Evolutionary conservation across 2,329 filamentous ascomycete genomes (phyloP).

Genomic region (Aspergillus japonicus): DNA sequence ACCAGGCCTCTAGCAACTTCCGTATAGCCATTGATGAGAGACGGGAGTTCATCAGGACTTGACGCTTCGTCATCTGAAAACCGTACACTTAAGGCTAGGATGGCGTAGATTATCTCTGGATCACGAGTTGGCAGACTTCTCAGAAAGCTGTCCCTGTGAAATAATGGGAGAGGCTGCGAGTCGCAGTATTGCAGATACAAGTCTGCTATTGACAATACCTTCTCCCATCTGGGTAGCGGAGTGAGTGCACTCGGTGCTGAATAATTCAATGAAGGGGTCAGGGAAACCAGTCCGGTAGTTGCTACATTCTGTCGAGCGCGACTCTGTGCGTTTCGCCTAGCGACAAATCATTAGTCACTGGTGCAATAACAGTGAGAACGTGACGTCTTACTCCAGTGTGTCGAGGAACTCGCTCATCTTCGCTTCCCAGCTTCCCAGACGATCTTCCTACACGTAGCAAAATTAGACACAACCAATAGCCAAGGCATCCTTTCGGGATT

Average conservation of each 20-base stretch:
- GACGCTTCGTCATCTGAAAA: slow-evolving; percentile 38
- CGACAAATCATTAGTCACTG: not conserved
- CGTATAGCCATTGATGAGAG: slow-evolving; percentile 37
- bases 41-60: slow-evolving; percentile 21
- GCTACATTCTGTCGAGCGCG: slow-evolving; percentile 8
- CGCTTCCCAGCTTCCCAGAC: slow-evolving; percentile 34
- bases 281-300: slow-evolving; percentile 12
- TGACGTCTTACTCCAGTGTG: slow-evolving; percentile 32
- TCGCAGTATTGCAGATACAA: slow-evolving; percentile 51
- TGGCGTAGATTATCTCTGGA: slow-evolving; percentile 35
- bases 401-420: slow-evolving; percentile 38
- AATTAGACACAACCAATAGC: not conserved
- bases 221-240: slow-evolving; percentile 40
- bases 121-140: slow-evolving; percentile 40
- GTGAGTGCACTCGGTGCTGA: slow-evolving; percentile 21
- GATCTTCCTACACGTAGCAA: slow-evolving; percentile 26
- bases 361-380: slow-evolving; percentile 3
- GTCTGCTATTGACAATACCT: slow-evolving; percentile 40
- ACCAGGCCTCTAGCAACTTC: slow-evolving; percentile 39
- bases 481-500: not conserved
- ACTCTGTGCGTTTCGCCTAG: slow-evolving; percentile 18
- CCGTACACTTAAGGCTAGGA: slow-evolving; percentile 45
- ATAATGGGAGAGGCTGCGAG: slow-evolving; percentile 52
- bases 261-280: slow-evolving; percentile 7
- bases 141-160: slow-evolving; percentile 44